Evolutionary conservation across 495 filamentous ascomycete genomes (phyloP).

Genomic region (Neurospora discreta): DNA sequence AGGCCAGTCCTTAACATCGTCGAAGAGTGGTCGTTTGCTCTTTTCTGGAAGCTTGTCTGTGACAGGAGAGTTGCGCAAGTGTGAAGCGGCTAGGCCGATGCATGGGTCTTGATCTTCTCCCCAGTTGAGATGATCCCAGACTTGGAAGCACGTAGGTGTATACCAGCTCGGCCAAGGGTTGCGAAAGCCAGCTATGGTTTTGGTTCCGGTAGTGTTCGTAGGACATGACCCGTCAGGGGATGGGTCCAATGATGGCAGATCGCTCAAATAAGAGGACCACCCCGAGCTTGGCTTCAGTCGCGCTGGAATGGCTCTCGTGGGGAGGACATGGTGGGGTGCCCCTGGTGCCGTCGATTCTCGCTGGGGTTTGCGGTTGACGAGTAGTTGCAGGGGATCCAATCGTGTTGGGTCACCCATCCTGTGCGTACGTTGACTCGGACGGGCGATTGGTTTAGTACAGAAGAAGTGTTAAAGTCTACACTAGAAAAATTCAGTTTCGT

Average conservation of each 20-base stretch:
- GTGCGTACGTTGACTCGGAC: background rate
- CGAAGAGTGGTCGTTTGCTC: slow-evolving; percentile 2
- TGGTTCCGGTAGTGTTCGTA: background rate
- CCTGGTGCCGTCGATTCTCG: background rate
- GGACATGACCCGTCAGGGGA: background rate
- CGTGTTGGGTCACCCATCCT: background rate
- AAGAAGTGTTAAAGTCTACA: background rate
- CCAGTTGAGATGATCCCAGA: slow-evolving; percentile 19
- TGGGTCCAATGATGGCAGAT: background rate
- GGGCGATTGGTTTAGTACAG: background rate
- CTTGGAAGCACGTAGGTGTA: slow-evolving; percentile 13
- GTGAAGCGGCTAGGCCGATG: slow-evolving; percentile 12
- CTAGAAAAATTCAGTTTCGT: background rate
- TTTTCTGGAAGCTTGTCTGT: background rate
- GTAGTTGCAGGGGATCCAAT: background rate
- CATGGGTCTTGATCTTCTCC: slow-evolving; percentile 13
- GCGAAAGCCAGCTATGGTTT: slow-evolving; percentile 23
- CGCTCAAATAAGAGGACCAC: background rate
- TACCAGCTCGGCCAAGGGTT: slow-evolving; percentile 46
- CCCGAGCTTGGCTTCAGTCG: background rate
- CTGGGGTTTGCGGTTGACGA: background rate
- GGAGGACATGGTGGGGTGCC: background rate
- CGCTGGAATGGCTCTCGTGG: background rate
- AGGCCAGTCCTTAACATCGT: slow-evolving; percentile 10
- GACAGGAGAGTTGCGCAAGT: background rate